phyloP scores from a whole-genome alignment of 1,139 yeast species.

The Saccharomyces hybrid region DNA sequence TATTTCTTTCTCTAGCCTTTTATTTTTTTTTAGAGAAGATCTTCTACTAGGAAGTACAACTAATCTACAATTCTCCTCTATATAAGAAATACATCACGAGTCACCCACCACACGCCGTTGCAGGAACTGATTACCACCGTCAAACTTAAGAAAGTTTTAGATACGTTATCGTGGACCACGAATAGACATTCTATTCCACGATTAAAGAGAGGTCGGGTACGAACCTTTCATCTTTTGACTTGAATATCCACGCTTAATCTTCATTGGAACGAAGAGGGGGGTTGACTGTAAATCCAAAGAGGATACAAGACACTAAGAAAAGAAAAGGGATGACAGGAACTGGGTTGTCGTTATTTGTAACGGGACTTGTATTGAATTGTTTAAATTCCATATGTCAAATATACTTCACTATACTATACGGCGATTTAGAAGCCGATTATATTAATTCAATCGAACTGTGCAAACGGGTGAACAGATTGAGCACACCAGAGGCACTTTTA shows the following conservation, averaged over 20 bases:
- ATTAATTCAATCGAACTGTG: not conserved
- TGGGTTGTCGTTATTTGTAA: not conserved
- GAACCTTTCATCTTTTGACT: too few relatives aligned
- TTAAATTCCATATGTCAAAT: not conserved
- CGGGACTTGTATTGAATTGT: not conserved
- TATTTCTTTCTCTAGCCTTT: not conserved
- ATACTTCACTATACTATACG: not conserved
- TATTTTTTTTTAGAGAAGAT: not conserved
- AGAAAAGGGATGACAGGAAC: not conserved
- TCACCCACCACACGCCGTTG: too few relatives aligned
- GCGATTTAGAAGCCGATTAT: not conserved
- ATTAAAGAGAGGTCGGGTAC: too few relatives aligned
- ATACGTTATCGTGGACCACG: not conserved
- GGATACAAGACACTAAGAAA: not conserved
- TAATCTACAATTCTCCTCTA: too few relatives aligned
- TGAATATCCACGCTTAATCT: too few relatives aligned
- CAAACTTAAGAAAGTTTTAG: not conserved
- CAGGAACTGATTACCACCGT: not conserved
- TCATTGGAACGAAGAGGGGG: too few relatives aligned
- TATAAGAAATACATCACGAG: too few relatives aligned
- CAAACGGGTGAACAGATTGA: not conserved
- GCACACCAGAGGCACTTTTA: not conserved
- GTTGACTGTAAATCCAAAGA: too few relatives aligned
- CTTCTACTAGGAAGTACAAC: too few relatives aligned
- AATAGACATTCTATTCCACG: not conserved